phyloP scores from a whole-genome alignment of 1,139 yeast genomes.

The Candida neerlandica region DNA sequence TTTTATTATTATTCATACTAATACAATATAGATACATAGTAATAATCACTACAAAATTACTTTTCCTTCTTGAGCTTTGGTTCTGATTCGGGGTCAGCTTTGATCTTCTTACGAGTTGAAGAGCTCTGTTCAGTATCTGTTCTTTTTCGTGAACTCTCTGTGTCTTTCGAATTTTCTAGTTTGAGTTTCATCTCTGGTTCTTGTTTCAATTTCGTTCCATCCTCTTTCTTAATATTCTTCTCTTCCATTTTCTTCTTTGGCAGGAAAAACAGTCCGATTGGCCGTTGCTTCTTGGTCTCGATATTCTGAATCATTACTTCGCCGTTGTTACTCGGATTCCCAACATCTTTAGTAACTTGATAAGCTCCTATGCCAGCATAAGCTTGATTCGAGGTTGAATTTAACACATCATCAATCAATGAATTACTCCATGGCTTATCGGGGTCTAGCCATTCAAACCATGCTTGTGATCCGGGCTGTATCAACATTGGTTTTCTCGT shows the following conservation, averaged over 20 bases:
- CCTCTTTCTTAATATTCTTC: conserved; percentile 5
- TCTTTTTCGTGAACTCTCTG: background rate
- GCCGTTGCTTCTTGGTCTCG: conserved; percentile 22
- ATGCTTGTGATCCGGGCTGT: conserved; percentile 54
- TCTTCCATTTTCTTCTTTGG: conserved; percentile 12
- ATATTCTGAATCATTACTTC: conserved; percentile 39
- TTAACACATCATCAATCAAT: conserved; percentile 39
- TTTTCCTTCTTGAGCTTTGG: background rate
- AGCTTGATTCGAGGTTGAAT: conserved; percentile 40
- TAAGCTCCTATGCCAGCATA: conserved; percentile 51
- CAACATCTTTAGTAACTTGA: conserved; percentile 65
- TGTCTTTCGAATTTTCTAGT: background rate
- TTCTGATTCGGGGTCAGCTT: background rate
- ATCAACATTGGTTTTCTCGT: conserved; percentile 75
- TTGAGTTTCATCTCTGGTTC: background rate
- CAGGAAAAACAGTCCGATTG: conserved; percentile 33
- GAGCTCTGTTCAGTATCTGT: background rate
- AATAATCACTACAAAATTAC: background rate
- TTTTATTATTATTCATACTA: too few relatives aligned
- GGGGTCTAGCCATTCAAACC: conserved; percentile 67
- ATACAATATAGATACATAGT: too few relatives aligned
- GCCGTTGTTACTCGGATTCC: conserved; percentile 57
- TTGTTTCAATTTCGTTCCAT: background rate
- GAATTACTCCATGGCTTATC: conserved; percentile 38
- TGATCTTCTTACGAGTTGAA: background rate